phyloP scores from a whole-genome alignment of 2,329 filamentous ascomycete genomes.

The Fusarium tricinctum region DNA sequence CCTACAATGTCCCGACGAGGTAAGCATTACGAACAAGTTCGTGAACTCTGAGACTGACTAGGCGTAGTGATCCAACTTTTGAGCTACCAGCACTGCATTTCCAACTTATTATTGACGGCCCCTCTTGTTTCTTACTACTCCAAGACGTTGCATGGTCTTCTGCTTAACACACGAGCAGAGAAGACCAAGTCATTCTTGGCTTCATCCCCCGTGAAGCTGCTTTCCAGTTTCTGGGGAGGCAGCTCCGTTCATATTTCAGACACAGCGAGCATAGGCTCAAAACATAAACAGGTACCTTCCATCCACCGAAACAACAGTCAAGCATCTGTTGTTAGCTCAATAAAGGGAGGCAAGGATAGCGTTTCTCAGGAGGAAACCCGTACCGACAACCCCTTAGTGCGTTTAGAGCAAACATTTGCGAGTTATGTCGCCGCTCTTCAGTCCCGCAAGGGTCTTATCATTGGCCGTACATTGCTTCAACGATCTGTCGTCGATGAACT shows the following conservation, averaged over 20 bases:
- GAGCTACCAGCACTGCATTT: slow-evolving; percentile 76
- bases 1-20: slow-evolving; percentile 80
- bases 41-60: slow-evolving; percentile 52
- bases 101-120: slow-evolving; percentile 73
- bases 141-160: slow-evolving; percentile 79
- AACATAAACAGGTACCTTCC: slow-evolving; percentile 59
- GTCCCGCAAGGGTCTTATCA: slow-evolving; percentile 86
- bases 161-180: slow-evolving; percentile 72
- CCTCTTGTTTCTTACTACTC: slow-evolving; percentile 83
- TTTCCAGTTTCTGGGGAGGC: slow-evolving; percentile 84
- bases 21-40: slow-evolving; percentile 58
- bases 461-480: slow-evolving; percentile 81
- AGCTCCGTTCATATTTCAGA: slow-evolving; percentile 62
- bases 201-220: slow-evolving; percentile 89
- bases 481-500: slow-evolving; percentile 80
- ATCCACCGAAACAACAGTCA: slow-evolving; percentile 62
- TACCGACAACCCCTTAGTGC: slow-evolving; percentile 76
- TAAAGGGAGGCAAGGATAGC: slow-evolving; percentile 60
- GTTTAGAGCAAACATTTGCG: slow-evolving; percentile 86
- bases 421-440: slow-evolving; percentile 87
- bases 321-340: slow-evolving; percentile 69
- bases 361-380: slow-evolving; percentile 62
- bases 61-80: slow-evolving; percentile 77
- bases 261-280: slow-evolving; percentile 50
- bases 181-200: slow-evolving; percentile 78